Evolutionary conservation across 805 yeast genomes (phyloP).

Genomic region (Wickerhamiella vanderwaltii): DNA sequence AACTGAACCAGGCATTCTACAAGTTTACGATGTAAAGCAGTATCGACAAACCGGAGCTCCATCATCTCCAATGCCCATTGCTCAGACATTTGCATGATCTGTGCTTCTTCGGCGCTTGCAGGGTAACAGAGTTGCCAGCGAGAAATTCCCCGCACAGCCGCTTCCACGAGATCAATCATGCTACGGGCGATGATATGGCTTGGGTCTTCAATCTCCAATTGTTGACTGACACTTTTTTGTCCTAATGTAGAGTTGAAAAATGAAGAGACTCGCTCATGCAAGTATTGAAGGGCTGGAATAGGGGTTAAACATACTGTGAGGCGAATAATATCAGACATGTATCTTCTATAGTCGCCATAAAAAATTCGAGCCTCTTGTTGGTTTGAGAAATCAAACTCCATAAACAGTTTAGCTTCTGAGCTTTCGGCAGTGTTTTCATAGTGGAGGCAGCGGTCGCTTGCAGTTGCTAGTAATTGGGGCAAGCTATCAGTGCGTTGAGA

Average conservation of each 20-base stretch:
- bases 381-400: constrained; percentile 83
- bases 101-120: constrained; percentile 15
- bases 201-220: constrained; percentile 32
- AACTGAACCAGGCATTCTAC: constrained; percentile 90
- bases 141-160: constrained; percentile 81
- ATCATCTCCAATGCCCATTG: constrained; percentile 43
- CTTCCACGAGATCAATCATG: constrained; percentile 76
- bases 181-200: constrained; percentile 58
- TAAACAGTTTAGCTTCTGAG: constrained; percentile 47
- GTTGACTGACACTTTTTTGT: constrained; percentile 40
- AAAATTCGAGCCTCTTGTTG: constrained; percentile 67
- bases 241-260: constrained; percentile 63
- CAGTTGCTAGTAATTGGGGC: constrained; percentile 57
- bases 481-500: constrained; percentile 39
- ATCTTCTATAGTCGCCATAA: constrained; percentile 64
- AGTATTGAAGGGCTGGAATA: constrained; percentile 68
- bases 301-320: constrained; percentile 78
- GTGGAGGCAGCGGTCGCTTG: constrained; percentile 67
- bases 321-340: constrained; percentile 83
- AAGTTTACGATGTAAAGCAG: constrained; percentile 68
- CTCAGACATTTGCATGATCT: constrained; percentile 57
- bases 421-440: constrained; percentile 59
- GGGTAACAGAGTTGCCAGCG: constrained; percentile 61
- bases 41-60: constrained; percentile 65
- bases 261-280: constrained; percentile 55